Percentiles rank a stretch among this genome's conserved stretches.
These are phyloP conservation scores for Sarocladiaceae sp. DNA, from an alignment of 2,329 filamentous ascomycete genomes.

Conservation along the genomic window DNA sequence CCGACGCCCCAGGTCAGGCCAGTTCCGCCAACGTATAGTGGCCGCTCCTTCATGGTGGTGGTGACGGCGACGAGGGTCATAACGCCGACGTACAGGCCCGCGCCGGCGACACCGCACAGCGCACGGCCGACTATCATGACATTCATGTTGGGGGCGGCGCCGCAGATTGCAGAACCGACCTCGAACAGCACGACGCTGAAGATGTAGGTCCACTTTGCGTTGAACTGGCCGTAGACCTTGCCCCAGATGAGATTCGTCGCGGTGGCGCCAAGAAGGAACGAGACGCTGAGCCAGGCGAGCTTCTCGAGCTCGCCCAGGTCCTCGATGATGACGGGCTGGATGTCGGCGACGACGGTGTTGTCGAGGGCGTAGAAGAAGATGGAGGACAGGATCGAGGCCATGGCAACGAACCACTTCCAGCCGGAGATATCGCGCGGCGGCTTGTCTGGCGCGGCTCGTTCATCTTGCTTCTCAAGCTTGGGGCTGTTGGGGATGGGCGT, in stretches of 20 bases:
- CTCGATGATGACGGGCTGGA: slow-evolving; percentile 35
- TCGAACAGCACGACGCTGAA: slow-evolving; percentile 19
- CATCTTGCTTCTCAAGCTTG: too few species aligned
- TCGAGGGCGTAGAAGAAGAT: slow-evolving; percentile 18
- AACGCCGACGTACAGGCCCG: slow-evolving; percentile 31
- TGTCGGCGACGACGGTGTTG: slow-evolving; percentile 39
- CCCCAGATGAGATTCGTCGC: slow-evolving; percentile 29
- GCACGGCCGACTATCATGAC: slow-evolving; percentile 39
- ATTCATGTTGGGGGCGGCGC: slow-evolving; percentile 34
- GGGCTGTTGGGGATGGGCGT: too few species aligned
- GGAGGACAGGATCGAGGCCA: slow-evolving; percentile 14
- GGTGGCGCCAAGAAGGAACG: slow-evolving; percentile 34
- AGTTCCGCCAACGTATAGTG: slow-evolving; percentile 19
- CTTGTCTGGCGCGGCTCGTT: too few species aligned
- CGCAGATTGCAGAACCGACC: slow-evolving; percentile 29
- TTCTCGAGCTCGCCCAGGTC: slow-evolving; percentile 29
- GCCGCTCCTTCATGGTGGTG: slow-evolving; percentile 15
- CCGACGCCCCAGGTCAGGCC: slow-evolving; percentile 32
- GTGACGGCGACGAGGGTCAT: slow-evolving; percentile 13
- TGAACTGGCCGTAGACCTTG: slow-evolving; percentile 34
- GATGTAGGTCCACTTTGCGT: slow-evolving; percentile 35
- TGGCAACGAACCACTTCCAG: slow-evolving; percentile 17
- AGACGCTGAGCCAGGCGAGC: slow-evolving; percentile 34
- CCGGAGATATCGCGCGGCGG: too few species aligned
- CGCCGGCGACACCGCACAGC: slow-evolving; percentile 34